Evolutionary conservation across 768 basidiomycete genomes (phyloP).

Genomic region (Vararia minispora): DNA sequence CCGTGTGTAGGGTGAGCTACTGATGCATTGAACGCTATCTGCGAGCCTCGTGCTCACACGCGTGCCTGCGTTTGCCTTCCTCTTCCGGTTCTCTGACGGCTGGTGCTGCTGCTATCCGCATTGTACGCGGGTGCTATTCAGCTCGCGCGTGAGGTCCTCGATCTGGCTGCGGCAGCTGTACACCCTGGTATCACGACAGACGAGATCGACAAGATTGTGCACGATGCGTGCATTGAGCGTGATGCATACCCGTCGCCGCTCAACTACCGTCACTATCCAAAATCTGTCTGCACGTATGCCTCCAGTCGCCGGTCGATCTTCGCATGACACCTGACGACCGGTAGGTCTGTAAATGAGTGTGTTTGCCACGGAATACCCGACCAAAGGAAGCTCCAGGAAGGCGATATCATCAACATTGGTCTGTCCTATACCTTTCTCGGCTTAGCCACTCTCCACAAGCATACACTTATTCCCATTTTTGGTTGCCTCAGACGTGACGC

Average conservation of each 20-base stretch:
- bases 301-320: no score
- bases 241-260: constrained; percentile 91
- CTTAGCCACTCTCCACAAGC: constrained; percentile 5
- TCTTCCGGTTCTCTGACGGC: constrained; percentile 4
- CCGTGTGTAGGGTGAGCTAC: constrained; percentile 75
- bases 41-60: not conserved
- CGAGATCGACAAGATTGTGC: constrained; percentile 88
- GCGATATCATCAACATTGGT: constrained; percentile 96
- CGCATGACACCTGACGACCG: no score
- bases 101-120: no score
- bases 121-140: no score
- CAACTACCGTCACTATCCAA: constrained; percentile 85
- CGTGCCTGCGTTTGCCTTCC: constrained; percentile 3
- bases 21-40: no score
- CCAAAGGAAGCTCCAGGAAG: constrained; percentile 70
- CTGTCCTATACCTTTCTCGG: no score
- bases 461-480: no score
- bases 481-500: constrained; percentile 55
- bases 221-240: constrained; percentile 82
- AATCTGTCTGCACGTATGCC: constrained; percentile 91
- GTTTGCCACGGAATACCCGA: constrained; percentile 98
- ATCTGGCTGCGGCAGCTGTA: constrained; percentile 77
- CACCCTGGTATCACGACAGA: constrained; percentile 93
- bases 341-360: constrained; percentile 83
- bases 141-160: constrained; percentile 89